phyloP scores from a whole-genome alignment of 2,329 filamentous ascomycete genomes.

The Diaporthe longicolla region DNA sequence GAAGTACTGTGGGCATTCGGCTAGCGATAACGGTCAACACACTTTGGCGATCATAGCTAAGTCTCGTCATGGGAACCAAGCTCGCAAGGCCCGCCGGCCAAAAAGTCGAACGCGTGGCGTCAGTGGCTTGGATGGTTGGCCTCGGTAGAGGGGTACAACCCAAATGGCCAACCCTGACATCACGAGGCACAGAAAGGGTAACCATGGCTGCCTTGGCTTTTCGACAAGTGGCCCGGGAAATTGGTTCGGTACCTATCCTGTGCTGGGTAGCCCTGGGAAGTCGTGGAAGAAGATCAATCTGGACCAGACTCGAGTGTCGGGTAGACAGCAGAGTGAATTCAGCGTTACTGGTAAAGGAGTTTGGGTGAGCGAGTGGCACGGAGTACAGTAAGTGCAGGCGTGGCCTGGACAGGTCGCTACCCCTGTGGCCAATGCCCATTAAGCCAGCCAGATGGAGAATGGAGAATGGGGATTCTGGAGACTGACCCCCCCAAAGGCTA shows the following conservation, averaged over 20 bases:
- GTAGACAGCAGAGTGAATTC: not conserved
- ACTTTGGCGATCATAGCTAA: conserved; percentile 1
- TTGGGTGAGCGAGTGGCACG: no score
- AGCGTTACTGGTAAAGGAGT: not conserved
- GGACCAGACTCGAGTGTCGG: not conserved
- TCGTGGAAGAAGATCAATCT: not conserved
- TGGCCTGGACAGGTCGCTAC: conserved; percentile 2
- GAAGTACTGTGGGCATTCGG: not conserved
- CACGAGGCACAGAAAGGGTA: not conserved
- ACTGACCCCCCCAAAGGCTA: conserved; percentile 17
- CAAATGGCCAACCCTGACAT: conserved; percentile 12
- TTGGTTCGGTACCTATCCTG: not conserved
- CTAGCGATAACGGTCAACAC: conserved; percentile 5
- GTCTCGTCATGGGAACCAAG: conserved; percentile 17
- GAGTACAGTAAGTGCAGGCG: not conserved
- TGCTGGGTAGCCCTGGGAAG: not conserved
- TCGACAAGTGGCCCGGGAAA: conserved; percentile 1
- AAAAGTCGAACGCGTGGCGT: conserved; percentile 27
- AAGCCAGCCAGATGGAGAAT: conserved; percentile 17
- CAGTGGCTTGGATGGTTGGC: conserved; percentile 30
- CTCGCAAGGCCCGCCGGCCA: not conserved
- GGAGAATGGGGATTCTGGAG: conserved; percentile 25
- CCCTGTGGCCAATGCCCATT: conserved; percentile 20
- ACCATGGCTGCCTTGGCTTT: conserved; percentile 17
- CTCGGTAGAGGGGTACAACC: not conserved